Conservation (phyloP, 495 filamentous ascomycete genomes). For the Neurospora sp. region DNA sequence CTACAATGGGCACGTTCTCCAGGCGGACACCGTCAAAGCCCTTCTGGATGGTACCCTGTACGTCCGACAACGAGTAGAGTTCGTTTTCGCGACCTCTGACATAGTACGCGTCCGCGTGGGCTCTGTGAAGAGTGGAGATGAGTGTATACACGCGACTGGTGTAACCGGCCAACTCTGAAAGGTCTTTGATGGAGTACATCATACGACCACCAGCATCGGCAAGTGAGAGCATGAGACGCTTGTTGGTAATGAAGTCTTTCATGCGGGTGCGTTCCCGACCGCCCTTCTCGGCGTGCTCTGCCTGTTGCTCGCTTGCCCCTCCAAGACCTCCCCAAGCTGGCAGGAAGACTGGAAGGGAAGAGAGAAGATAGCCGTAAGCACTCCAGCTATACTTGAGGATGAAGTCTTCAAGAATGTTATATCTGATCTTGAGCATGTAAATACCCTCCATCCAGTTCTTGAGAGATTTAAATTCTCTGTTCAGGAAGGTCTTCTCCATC, state of each 20-base stretch:
- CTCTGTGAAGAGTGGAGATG: constrained; percentile 86
- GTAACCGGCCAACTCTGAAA: constrained; percentile 89
- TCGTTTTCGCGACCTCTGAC: constrained; percentile 60
- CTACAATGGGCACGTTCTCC: constrained; percentile 88
- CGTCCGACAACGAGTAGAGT: constrained; percentile 76
- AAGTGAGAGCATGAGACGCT: constrained; percentile 93
- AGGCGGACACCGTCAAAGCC: constrained; percentile 91
- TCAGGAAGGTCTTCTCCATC: constrained; percentile 82
- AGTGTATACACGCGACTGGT: constrained; percentile 93
- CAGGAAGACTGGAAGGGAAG: constrained; percentile 87
- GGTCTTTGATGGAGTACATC: constrained; percentile 99
- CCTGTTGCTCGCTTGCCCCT: constrained; percentile 52
- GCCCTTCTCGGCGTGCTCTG: constrained; percentile 27
- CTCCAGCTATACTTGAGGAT: constrained; percentile 98
- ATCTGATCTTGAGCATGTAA: constrained; percentile 90
- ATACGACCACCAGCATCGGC: constrained; percentile 94
- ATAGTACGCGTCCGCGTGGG: constrained; percentile 82
- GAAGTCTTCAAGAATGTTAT: constrained; percentile 98
- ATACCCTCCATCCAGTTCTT: constrained; percentile 95
- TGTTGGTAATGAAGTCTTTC: constrained; percentile 99
- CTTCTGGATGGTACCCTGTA: constrained; percentile 84
- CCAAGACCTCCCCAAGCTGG: constrained; percentile 87
- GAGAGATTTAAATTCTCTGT: constrained; percentile 81
- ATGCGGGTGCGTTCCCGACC: constrained; percentile 74
- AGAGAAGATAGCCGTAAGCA: constrained; percentile 88